These are phyloP conservation scores for Trichosporon asahii DNA, from an alignment of 1,284 basidiomycete species.

Conservation along the genomic window DNA sequence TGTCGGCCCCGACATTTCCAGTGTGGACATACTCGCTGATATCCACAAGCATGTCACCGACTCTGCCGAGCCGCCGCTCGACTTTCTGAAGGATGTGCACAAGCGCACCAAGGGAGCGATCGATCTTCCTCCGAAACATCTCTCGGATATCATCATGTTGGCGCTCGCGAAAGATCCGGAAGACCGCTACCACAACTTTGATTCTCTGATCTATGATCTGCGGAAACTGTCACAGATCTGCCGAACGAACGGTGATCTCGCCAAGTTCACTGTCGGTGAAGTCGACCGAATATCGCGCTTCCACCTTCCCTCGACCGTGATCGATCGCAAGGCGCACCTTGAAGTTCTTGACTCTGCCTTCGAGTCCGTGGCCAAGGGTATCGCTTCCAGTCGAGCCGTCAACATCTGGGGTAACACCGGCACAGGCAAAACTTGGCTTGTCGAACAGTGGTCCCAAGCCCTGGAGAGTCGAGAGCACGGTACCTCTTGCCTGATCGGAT, in stretches of 20 bases:
- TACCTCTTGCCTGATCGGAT: constrained; percentile 30
- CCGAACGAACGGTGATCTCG: constrained; percentile 29
- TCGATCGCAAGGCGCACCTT: constrained; percentile 36
- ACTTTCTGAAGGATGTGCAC: constrained; percentile 25
- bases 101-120: constrained; percentile 3
- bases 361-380: constrained; percentile 11
- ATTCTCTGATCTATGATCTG: constrained; percentile 41
- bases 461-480: constrained; percentile 24
- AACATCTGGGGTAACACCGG: constrained; percentile 42
- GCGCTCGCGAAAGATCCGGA: constrained; percentile 39
- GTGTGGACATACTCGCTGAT: constrained; percentile 36
- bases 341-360: constrained; percentile 28
- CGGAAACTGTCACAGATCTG: constrained; percentile 31
- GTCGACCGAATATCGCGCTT: constrained; percentile 40
- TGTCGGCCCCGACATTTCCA: constrained; percentile 24
- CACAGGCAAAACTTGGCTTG: constrained; percentile 40
- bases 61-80: constrained; percentile 26
- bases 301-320: constrained; percentile 26
- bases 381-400: constrained; percentile 21
- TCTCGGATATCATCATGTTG: constrained; percentile 44
- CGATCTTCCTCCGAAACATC: constrained; percentile 29
- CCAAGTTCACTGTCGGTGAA: constrained; percentile 37
- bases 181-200: constrained; percentile 39
- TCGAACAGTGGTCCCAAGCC: constrained; percentile 33
- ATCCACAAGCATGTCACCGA: constrained; percentile 37